Conservation (phyloP, 805 yeast species). For the Yamadazyma scolyti region DNA sequence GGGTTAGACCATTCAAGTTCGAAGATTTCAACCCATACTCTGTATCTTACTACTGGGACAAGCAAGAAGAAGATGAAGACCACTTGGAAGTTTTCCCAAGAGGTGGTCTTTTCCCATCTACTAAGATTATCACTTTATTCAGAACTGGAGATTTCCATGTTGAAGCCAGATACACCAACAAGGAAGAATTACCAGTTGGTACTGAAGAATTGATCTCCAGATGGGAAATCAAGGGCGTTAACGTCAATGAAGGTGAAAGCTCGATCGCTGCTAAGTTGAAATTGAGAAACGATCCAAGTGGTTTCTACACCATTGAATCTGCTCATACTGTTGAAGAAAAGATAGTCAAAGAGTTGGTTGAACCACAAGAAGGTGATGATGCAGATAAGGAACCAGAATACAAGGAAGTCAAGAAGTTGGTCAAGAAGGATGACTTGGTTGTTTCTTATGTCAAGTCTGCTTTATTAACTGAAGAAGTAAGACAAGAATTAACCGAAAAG, state of each 20-base stretch:
- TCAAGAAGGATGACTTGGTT: slow-evolving; percentile 78
- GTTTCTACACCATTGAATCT: slow-evolving; percentile 87
- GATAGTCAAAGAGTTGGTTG: slow-evolving; percentile 83
- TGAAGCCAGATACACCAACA: slow-evolving; percentile 81
- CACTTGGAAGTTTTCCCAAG: slow-evolving; percentile 96
- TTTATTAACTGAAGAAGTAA: slow-evolving; percentile 52
- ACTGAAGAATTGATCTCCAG: slow-evolving; percentile 65
- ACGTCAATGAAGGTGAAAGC: slow-evolving; percentile 70
- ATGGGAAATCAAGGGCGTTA: slow-evolving; percentile 86
- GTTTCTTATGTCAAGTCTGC: slow-evolving; percentile 63
- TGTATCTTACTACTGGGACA: slow-evolving; percentile 93
- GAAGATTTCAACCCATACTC: slow-evolving; percentile 92
- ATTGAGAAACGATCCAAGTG: slow-evolving; percentile 96
- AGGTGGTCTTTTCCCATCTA: slow-evolving; percentile 90
- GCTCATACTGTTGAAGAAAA: slow-evolving; percentile 95
- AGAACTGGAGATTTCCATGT: slow-evolving; percentile 86
- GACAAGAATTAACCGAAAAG: slow-evolving; percentile 67
- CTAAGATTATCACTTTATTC: slow-evolving; percentile 91
- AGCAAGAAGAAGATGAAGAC: slow-evolving; percentile 86
- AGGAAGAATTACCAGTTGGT: slow-evolving; percentile 68
- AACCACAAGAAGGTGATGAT: slow-evolving; percentile 42
- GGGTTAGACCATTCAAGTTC: slow-evolving; percentile 98
- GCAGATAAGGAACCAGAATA: slow-evolving; percentile 80
- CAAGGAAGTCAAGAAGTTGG: slow-evolving; percentile 87
- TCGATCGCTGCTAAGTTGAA: slow-evolving; percentile 84